Base-by-base conservation (phyloP, 495 filamentous ascomycete species). In the Neurospora sp. region DNA sequence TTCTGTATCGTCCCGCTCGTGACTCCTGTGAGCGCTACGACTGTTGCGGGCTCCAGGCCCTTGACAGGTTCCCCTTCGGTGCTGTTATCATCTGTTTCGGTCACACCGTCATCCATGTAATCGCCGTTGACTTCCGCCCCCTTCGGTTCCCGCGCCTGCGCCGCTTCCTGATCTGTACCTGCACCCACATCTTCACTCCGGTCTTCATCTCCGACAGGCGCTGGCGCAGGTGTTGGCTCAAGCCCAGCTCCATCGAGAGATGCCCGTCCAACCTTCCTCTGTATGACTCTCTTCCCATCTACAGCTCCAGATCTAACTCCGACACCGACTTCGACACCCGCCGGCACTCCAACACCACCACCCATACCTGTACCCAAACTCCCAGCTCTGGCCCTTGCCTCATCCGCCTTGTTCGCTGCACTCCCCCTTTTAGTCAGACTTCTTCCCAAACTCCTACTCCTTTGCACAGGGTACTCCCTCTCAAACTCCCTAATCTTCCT, bases 1-100 rank as follows among this genome's bases (percentile, higher is more conserved):
- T 86, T 83, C 77, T 91, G 88, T 74, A 91, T 90, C 18, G 85
- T 84, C 7, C 84, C 84, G 44, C 87, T 88, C 38, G 89, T 89
- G 11, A 93, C 80, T 0, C 92, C 91, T 0, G 92, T 93, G 40
- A 93, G 80, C 1, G 92, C 90, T 68, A 94, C 90, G 70, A 94
- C 59, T 12, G 68, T 53, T 18, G 40, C 72, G 5, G 72, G 74
- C 39, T 72, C 69, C 35, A 73, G 71, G 37, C 70, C 73, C 11
- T 70, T 68, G 10, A 40, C 27, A 18, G 14, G 2, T 9, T 61
- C 53, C 6, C 14, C 53, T 35, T 61, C 53, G 6, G 14, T 61
- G 53, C 14, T 61, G 27, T 35, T 61, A 6, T 31, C 27, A 5
- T 61, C 53, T 35, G 7, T 18, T 35, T 35, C 53, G 1, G 27